Percentiles rank a stretch among this genome's conserved stretches.
Evolutionary conservation across 208 protist genomes (phyloP).

Genomic region (Trichomonas gallinae): DNA sequence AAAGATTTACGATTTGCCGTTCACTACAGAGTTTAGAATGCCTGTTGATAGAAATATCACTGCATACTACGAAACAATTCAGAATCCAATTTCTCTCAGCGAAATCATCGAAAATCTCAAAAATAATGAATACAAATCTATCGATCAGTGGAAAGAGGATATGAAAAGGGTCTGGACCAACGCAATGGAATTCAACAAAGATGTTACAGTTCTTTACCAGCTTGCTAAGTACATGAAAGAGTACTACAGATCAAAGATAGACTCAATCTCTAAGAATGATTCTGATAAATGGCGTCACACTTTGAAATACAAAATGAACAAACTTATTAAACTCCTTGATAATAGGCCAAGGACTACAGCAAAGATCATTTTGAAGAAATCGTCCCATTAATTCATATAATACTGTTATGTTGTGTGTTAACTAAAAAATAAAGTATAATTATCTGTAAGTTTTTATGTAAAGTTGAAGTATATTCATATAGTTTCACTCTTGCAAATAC

Average conservation of each 20-base stretch:
- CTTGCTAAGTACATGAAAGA: background rate
- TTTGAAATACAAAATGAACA: background rate
- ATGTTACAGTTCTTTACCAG: background rate
- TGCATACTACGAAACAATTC: background rate
- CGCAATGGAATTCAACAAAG: background rate
- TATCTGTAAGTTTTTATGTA: no score
- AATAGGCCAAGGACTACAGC: background rate
- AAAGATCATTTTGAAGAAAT: background rate
- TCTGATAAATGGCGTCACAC: background rate
- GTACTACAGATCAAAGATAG: background rate
- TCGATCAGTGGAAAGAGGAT: background rate
- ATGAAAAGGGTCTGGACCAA: background rate
- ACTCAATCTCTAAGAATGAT: background rate
- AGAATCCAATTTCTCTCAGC: background rate
- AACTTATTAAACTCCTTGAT: background rate
- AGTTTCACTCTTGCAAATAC: no score
- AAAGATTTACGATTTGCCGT: background rate
- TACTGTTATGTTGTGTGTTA: no score
- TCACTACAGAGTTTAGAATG: background rate
- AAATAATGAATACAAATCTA: background rate
- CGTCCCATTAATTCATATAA: background rate
- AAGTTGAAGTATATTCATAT: no score
- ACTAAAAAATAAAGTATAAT: no score
- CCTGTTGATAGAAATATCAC: background rate
- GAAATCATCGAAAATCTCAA: background rate